A percentile compares a stretch with the other conserved stretches of the same genome.
These are phyloP conservation scores for Colletotrichum liriopes DNA, from an alignment of 2,329 filamentous ascomycete genomes.

Conservation along the genomic window DNA sequence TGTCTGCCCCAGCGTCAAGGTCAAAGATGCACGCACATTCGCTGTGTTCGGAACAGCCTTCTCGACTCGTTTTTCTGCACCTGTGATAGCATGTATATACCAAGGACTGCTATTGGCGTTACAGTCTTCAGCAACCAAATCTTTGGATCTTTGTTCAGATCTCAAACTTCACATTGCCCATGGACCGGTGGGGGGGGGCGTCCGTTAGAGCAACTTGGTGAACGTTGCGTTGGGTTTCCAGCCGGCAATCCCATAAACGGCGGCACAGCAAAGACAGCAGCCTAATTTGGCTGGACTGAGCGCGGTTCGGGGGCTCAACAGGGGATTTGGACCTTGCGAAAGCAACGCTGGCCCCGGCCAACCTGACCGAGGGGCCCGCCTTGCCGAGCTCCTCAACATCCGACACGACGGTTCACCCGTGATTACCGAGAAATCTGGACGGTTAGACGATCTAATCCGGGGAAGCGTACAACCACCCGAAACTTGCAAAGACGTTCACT, in stretches of 20 bases:
- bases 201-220: conserved; percentile 9
- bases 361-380: conserved; percentile 9
- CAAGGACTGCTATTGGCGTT: too few species aligned
- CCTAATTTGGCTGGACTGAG: conserved; percentile 26
- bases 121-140: not conserved
- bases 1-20: not conserved
- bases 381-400: conserved; percentile 21
- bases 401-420: conserved; percentile 34
- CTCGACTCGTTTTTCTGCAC: not conserved
- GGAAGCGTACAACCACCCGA: conserved; percentile 25
- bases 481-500: conserved; percentile 20
- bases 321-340: conserved; percentile 11
- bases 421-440: conserved; percentile 28
- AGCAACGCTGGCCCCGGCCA: conserved; percentile 23
- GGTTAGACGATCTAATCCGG: conserved; percentile 33
- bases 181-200: conserved; percentile 5
- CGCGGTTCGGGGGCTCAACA: conserved; percentile 20
- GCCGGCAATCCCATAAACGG: conserved; percentile 34
- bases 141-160: not conserved
- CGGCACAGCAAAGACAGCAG: conserved; percentile 19
- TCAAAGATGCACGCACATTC: not conserved
- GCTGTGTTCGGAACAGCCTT: not conserved
- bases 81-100: not conserved
- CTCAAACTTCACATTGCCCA: conserved; percentile 25
- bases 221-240: conserved; percentile 8